phyloP scores from a whole-genome alignment of 345 rosid genomes.

The Erucastrum elatum region DNA sequence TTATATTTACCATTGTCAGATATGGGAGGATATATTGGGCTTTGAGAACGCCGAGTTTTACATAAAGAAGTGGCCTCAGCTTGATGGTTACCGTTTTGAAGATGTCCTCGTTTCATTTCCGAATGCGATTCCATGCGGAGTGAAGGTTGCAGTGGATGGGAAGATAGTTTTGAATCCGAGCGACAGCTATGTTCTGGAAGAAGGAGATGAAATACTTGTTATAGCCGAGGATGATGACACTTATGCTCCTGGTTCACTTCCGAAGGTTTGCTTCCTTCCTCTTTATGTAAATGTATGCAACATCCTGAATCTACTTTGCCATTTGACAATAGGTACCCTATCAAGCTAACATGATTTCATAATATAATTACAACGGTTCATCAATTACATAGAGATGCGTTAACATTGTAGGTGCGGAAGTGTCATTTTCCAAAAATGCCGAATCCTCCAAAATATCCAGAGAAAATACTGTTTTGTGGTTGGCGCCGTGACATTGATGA shows the following conservation, averaged over 20 bases:
- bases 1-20: constrained; percentile 43
- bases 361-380: not conserved
- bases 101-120: constrained; percentile 84
- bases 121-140: constrained; percentile 85
- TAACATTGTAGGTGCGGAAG: constrained; percentile 49
- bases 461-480: constrained; percentile 86
- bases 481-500: constrained; percentile 98
- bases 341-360: not conserved
- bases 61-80: constrained; percentile 86
- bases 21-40: constrained; percentile 96
- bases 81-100: constrained; percentile 68
- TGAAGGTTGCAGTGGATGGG: constrained; percentile 82
- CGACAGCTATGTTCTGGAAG: constrained; percentile 62
- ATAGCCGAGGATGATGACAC: constrained; percentile 97
- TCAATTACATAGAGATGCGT: not conserved
- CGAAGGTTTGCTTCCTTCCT: constrained; percentile 54
- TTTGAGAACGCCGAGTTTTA: constrained; percentile 89
- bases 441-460: constrained; percentile 90
- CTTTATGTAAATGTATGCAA: not conserved
- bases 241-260: constrained; percentile 81
- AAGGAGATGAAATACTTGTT: constrained; percentile 91
- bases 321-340: not conserved
- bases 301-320: not conserved
- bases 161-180: constrained; percentile 77
- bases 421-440: constrained; percentile 55